phyloP scores from a whole-genome alignment of 768 basidiomycete genomes.

The Suillus spraguei region DNA sequence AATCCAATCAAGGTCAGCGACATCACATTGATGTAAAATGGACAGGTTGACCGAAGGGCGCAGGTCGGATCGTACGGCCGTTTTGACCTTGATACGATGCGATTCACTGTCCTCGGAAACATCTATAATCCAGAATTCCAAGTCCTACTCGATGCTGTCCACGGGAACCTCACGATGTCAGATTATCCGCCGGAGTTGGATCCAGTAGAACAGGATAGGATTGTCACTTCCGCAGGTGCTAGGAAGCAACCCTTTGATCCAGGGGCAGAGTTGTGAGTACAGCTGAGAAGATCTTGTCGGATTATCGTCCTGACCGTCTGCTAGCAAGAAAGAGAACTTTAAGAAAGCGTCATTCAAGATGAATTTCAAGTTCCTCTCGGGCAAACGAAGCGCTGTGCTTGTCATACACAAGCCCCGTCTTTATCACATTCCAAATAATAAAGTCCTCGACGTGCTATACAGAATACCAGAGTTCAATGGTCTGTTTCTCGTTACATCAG shows the following conservation, averaged over 20 bases:
- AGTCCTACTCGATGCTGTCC: conserved; percentile 17
- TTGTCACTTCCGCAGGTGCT: conserved; percentile 29
- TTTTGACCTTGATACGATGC: conserved; percentile 32
- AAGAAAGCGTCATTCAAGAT: conserved; percentile 34
- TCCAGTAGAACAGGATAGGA: conserved; percentile 23
- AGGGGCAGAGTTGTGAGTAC: conserved; percentile 25
- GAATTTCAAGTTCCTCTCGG: conserved; percentile 34
- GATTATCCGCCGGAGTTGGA: conserved; percentile 20
- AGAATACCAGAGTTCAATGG: conserved; percentile 26
- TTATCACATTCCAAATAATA: conserved; percentile 20
- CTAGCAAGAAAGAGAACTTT: conserved; percentile 25
- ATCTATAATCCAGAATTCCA: conserved; percentile 31
- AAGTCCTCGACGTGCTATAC: conserved; percentile 29
- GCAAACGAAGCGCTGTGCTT: conserved; percentile 34
- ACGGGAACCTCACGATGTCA: conserved; percentile 8
- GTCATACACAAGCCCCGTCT: conserved; percentile 34
- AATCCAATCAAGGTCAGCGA: conserved; percentile 31
- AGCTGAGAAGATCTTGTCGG: not conserved
- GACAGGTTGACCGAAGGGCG: not conserved
- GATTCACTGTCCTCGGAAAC: conserved; percentile 32
- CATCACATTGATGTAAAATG: not conserved
- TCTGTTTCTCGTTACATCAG: conserved; percentile 35
- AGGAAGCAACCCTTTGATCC: conserved; percentile 13
- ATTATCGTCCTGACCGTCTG: not conserved
- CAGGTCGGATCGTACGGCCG: conserved; percentile 40